phyloP scores from a whole-genome alignment of 2,329 filamentous ascomycete species.

The Diaporthe destruens region DNA sequence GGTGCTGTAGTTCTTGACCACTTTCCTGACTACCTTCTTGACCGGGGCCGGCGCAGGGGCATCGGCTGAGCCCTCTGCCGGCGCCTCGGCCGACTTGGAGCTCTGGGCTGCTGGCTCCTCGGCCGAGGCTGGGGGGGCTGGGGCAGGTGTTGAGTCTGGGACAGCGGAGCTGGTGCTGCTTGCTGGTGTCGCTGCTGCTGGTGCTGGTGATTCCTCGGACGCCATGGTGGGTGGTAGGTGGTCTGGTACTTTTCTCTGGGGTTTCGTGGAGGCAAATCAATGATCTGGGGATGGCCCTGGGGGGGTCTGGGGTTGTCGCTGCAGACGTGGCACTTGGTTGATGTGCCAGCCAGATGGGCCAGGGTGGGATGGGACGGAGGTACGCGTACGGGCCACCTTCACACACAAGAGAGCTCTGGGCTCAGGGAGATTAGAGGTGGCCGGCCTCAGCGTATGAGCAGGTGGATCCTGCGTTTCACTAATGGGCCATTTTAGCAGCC shows the following conservation, averaged over 20 bases:
- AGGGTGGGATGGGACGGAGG: conserved; percentile 28
- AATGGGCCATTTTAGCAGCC: not conserved
- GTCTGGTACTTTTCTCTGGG: not conserved
- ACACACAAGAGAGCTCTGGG: conserved; percentile 15
- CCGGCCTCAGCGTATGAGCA: conserved; percentile 20
- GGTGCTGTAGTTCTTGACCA: conserved; percentile 56
- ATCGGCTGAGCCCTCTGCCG: conserved; percentile 5
- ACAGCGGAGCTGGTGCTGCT: conserved; percentile 20
- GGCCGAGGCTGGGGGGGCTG: conserved; percentile 21
- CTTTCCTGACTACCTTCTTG: conserved; percentile 34
- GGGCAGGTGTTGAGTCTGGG: conserved; percentile 25
- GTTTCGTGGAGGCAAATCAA: not conserved
- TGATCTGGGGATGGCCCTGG: not conserved
- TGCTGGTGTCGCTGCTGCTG: conserved; percentile 12
- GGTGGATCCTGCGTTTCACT: conserved; percentile 31
- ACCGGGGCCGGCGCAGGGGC: conserved; percentile 22
- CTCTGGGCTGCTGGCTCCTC: conserved; percentile 3
- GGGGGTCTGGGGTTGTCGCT: not conserved
- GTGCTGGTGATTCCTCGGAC: conserved; percentile 35
- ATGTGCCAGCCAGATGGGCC: conserved; percentile 7
- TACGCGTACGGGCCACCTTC: conserved; percentile 7
- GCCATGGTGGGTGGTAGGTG: conserved; percentile 32
- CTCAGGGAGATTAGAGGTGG: conserved; percentile 33
- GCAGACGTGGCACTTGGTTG: conserved; percentile 32
- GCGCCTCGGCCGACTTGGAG: conserved; percentile 18